Conservation (phyloP, 768 basidiomycete genomes). For the Termitomyces sp. region DNA sequence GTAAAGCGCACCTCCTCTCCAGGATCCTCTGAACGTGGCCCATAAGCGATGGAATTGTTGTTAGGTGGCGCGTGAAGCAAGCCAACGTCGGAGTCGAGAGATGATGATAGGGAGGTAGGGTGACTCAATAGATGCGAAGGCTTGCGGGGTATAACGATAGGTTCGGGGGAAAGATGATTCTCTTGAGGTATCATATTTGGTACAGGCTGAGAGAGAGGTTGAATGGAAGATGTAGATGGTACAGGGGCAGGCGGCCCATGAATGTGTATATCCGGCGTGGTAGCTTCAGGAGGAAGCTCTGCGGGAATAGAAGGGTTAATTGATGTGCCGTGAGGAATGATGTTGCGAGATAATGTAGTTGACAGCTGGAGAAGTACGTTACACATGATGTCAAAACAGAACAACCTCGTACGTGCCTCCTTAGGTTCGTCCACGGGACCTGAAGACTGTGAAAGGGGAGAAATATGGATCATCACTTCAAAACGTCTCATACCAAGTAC, state of each 20-base stretch:
- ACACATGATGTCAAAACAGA: not conserved
- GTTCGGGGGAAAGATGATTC: not conserved
- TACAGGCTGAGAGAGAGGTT: not conserved
- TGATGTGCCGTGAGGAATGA: not conserved
- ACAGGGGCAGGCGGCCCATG: not conserved
- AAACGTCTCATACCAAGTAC: not conserved
- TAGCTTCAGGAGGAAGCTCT: not conserved
- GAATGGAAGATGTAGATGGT: not conserved
- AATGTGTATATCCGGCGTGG: not conserved
- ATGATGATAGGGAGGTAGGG: not conserved
- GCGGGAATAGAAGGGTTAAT: not conserved
- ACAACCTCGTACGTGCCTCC: not conserved
- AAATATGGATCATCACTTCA: not conserved
- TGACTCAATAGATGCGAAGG: not conserved
- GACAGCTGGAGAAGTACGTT: not conserved
- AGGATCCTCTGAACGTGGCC: conserved; percentile 63
- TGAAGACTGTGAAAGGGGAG: not conserved
- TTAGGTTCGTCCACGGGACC: not conserved
- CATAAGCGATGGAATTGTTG: conserved; percentile 32
- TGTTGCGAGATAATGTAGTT: not conserved
- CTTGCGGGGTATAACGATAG: conserved; percentile 1
- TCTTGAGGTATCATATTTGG: not conserved
- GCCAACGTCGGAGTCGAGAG: conserved; percentile 1
- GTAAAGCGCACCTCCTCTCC: conserved; percentile 93
- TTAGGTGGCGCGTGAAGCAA: conserved; percentile 30